Evolutionary conservation across 768 basidiomycete genomes (phyloP), one percentile per base, ranked within the genome.

Genomic region (Amanita pseudoporphyria): DNA sequence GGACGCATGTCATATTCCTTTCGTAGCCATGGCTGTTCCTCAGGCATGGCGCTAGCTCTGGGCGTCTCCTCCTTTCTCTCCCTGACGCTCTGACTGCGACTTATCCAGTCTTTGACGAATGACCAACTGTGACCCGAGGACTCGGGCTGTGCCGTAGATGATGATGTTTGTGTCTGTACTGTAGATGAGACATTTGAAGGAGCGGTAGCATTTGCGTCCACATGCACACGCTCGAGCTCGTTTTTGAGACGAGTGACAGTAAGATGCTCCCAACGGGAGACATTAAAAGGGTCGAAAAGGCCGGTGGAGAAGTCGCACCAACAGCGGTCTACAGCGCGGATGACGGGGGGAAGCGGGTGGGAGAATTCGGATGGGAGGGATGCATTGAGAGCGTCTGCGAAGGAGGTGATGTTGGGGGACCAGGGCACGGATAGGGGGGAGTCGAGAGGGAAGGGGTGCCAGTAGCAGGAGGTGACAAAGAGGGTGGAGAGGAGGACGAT

Each of bases 391-490:
- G 84, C 84, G 31, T 84, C 76, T 1, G 76, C 73, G 60, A 84
- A 87, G 13, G 86, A 87, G 10, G 81, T 83, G 62, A 87, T 75
- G 58, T 82, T 80, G 40, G 76, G 71, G 4, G 80, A 65, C 84
- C 84, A 87, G 9, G 85, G 82, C 14, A 60, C 62, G 10, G 78
- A 74, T 51, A 90, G 78, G 0, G 74, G 70, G 22, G 74, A 78
- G 53, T 81, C 76, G 41, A 81, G 63, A 19, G 82, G 77, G 50
- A 88, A 78, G 26, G 90, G 86, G 54, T 87, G 85, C 89, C 89
- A 91, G 65, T 90, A 90, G 62, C 89, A 92, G 14, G 89, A 86
- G 13, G 89, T 86, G 53, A 88, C 71, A 62, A 89, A 91, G 43
- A 91, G 74, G n/a, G 88, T 84, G 0, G 79, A 74, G 12, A 92